Evolutionary conservation across 1,139 yeast genomes (phyloP).

Genomic region (Magnusiomyces ingens): DNA sequence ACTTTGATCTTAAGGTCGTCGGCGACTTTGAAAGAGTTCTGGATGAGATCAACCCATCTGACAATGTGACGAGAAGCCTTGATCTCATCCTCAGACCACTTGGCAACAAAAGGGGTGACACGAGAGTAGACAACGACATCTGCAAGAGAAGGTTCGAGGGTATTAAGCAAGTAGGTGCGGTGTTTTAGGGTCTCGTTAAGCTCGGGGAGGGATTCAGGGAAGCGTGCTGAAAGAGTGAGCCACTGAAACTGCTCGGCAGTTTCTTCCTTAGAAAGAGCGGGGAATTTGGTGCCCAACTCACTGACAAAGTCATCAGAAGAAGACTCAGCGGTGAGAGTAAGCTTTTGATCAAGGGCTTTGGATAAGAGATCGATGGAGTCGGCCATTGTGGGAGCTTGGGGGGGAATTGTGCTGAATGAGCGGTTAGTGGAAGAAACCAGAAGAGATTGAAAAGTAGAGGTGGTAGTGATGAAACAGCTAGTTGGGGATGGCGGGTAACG

Average conservation of each 20-base stretch:
- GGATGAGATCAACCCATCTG: constrained; percentile 88
- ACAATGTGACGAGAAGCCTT: constrained; percentile 67
- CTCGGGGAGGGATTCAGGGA: constrained; percentile 47
- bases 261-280: constrained; percentile 34
- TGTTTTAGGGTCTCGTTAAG: constrained; percentile 66
- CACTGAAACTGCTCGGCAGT: constrained; percentile 79
- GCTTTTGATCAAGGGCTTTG: constrained; percentile 24
- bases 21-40: constrained; percentile 52
- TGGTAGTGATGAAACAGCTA: background rate
- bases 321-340: constrained; percentile 21
- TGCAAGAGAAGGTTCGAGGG: constrained; percentile 49
- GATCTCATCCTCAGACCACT: constrained; percentile 51
- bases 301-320: constrained; percentile 18
- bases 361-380: constrained; percentile 23
- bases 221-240: constrained; percentile 59
- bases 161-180: constrained; percentile 65
- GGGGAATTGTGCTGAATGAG: background rate
- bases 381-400: constrained; percentile 5
- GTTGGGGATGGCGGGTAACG: background rate
- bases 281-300: constrained; percentile 18
- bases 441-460: background rate
- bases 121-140: constrained; percentile 66
- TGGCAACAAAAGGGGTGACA: constrained; percentile 52
- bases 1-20: constrained; percentile 47
- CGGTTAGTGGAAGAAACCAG: background rate